Evolutionary conservation across 805 yeast genomes (phyloP).

Genomic region (Myxozyma melibiosi): DNA sequence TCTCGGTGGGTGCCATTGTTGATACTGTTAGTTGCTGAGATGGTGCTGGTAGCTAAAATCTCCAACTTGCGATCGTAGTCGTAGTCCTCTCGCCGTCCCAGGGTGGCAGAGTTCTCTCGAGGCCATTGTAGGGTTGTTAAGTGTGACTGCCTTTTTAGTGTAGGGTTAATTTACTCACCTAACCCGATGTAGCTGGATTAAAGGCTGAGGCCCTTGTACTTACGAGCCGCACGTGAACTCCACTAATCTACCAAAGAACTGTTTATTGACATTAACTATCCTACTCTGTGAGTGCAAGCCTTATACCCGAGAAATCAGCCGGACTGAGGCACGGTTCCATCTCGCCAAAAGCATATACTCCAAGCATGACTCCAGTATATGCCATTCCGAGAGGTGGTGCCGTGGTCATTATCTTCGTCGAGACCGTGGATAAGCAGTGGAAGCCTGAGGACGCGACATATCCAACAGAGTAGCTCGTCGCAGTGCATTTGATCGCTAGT

Average conservation of each 20-base stretch:
- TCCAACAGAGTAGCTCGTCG: not conserved
- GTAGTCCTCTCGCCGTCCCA: not conserved
- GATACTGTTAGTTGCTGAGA: not conserved
- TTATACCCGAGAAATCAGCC: conserved; percentile 2
- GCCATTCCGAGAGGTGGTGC: conserved; percentile 9
- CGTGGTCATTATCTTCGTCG: not conserved
- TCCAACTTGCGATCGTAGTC: not conserved
- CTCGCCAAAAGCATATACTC: conserved; percentile 10
- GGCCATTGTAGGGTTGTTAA: not conserved
- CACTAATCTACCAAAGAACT: not conserved
- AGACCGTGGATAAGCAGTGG: not conserved
- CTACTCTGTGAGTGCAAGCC: not conserved
- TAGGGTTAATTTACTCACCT: conserved; percentile 1
- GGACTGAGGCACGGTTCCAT: conserved; percentile 5
- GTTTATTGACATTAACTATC: not conserved
- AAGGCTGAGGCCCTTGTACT: no score
- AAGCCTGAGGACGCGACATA: not conserved
- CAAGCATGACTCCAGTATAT: conserved; percentile 8
- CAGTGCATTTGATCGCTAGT: not conserved
- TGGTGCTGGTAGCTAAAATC: not conserved
- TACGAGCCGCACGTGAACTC: not conserved
- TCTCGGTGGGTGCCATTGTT: conserved; percentile 32
- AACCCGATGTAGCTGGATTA: not conserved
- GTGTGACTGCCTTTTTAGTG: conserved; percentile 8
- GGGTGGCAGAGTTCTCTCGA: not conserved